These are phyloP conservation scores for Lactarius indigo DNA, from an alignment of 768 basidiomycete genomes.

Conservation along the genomic window DNA sequence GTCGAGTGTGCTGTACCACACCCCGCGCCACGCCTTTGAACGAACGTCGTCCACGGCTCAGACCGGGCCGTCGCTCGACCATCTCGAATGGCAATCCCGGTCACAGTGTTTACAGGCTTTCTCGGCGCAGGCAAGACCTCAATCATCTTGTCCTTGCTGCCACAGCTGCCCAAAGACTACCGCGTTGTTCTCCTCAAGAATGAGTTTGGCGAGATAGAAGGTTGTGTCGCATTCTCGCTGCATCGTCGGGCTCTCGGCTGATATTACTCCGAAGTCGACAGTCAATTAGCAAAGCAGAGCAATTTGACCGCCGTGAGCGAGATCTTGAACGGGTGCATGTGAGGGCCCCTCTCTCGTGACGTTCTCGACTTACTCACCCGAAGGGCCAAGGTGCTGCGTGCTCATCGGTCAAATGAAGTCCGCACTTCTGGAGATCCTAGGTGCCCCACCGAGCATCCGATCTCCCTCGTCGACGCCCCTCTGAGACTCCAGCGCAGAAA, in stretches of 20 bases:
- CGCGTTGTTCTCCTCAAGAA: slow-evolving; percentile 91
- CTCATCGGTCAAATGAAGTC: slow-evolving; percentile 94
- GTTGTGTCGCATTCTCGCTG: slow-evolving; percentile 33
- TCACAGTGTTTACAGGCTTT: slow-evolving; percentile 96
- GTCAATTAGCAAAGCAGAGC: slow-evolving; percentile 82
- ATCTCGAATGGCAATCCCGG: slow-evolving; percentile 51
- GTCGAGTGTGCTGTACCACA: neutral
- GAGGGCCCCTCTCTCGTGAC: slow-evolving; percentile 29
- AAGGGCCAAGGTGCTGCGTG: slow-evolving; percentile 72
- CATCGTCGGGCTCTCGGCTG: neutral
- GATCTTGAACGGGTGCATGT: slow-evolving; percentile 97
- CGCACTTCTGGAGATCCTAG: slow-evolving; percentile 84
- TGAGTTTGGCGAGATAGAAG: slow-evolving; percentile 93
- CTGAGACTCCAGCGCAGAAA: slow-evolving; percentile 47
- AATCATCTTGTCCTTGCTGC: slow-evolving; percentile 78
- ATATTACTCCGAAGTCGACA: slow-evolving; percentile 59
- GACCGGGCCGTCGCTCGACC: neutral
- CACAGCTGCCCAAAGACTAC: slow-evolving; percentile 80
- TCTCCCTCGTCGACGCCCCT: neutral
- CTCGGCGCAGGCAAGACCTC: slow-evolving; percentile 80
- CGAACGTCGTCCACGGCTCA: neutral
- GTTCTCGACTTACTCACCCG: neutral
- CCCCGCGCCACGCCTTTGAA: no score
- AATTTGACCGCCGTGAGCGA: slow-evolving; percentile 85
- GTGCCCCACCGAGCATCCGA: slow-evolving; percentile 35